Percentiles rank a stretch among this genome's conserved stretches.
phyloP scores from a whole-genome alignment of 768 basidiomycete genomes.

The Phallus indusiatus region DNA sequence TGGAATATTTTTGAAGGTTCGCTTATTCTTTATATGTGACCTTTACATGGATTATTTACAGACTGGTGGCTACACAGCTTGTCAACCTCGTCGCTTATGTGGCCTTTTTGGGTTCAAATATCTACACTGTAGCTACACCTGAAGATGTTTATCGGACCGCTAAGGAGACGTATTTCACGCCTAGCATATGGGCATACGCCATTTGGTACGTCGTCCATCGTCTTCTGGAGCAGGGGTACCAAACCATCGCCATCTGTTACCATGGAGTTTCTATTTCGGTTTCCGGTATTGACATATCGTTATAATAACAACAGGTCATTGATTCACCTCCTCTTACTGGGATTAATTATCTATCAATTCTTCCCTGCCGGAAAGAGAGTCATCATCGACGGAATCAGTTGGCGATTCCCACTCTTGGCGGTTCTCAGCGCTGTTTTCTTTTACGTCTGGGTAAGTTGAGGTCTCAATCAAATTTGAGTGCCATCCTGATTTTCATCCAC shows the following conservation, averaged over 20 bases:
- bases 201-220: slow-evolving; percentile 51
- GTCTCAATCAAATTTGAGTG: slow-evolving; percentile 10
- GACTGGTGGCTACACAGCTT: slow-evolving; percentile 31
- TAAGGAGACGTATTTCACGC: slow-evolving; percentile 89
- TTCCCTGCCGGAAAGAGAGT: slow-evolving; percentile 63
- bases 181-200: slow-evolving; percentile 88
- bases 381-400: slow-evolving; percentile 81
- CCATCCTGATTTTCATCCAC: background rate
- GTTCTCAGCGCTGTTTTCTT: slow-evolving; percentile 86
- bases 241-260: background rate
- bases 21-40: slow-evolving; percentile 2
- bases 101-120: slow-evolving; percentile 81
- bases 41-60: background rate
- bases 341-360: slow-evolving; percentile 87
- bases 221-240: too few relatives aligned
- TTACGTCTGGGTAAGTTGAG: slow-evolving; percentile 76
- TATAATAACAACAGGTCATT: slow-evolving; percentile 44
- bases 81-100: slow-evolving; percentile 78
- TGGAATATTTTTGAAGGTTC: slow-evolving; percentile 71
- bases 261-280: background rate
- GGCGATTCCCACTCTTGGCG: slow-evolving; percentile 85
- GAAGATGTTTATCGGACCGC: slow-evolving; percentile 59
- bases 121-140: slow-evolving; percentile 76
- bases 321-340: slow-evolving; percentile 85
- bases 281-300: background rate